Evolutionary conservation across 331 rosid species (phyloP).

Genomic region (Malus hybrid): DNA sequence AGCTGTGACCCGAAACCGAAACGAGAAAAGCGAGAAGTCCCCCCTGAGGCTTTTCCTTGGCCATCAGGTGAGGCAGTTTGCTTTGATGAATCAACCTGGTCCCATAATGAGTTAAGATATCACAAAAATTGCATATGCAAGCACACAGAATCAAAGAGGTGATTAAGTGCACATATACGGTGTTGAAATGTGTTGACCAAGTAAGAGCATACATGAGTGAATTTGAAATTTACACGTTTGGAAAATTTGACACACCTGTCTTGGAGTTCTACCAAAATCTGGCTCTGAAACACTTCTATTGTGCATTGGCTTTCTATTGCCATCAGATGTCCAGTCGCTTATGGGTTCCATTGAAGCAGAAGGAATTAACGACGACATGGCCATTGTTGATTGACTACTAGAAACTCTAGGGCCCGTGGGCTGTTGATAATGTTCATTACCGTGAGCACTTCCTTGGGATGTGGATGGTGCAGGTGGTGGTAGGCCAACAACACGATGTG

Average conservation of each 20-base stretch:
- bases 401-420: conserved; percentile 51
- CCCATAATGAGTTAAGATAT: conserved; percentile 9
- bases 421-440: conserved; percentile 53
- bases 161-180: neutral
- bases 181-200: neutral
- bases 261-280: conserved; percentile 75
- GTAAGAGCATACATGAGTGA: neutral
- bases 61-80: conserved; percentile 40
- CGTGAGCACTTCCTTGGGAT: conserved; percentile 42
- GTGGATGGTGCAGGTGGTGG: conserved; percentile 84
- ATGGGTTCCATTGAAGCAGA: conserved; percentile 88
- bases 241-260: conserved; percentile 60
- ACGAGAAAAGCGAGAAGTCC: conserved; percentile 66
- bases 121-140: conserved; percentile 15
- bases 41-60: conserved; percentile 59
- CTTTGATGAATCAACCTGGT: conserved; percentile 40
- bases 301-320: conserved; percentile 47
- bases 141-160: conserved; percentile 6
- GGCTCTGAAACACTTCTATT: conserved; percentile 98
- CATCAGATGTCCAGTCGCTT: conserved; percentile 61
- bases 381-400: conserved; percentile 82
- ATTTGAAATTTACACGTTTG: neutral
- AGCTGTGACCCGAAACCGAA: conserved; percentile 79
- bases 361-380: conserved; percentile 80
- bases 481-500: conserved; percentile 88